Base-by-base conservation (phyloP, 2,329 filamentous ascomycete genomes). In the Penicillium sp. region DNA sequence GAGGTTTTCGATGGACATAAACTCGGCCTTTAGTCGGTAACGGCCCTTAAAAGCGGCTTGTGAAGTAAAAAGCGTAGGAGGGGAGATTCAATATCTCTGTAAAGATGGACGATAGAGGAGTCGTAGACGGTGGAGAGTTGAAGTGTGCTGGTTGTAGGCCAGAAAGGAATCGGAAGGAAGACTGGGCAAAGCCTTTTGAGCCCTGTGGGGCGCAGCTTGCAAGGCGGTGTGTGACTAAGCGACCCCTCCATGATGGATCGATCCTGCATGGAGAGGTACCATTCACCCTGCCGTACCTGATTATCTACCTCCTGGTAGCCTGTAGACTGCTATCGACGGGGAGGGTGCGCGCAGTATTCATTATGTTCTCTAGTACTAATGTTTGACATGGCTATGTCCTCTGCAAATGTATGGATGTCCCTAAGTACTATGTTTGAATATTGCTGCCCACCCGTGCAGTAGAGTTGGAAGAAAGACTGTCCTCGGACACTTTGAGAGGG, bases 1-100 rank as follows among this genome's bases (percentile, higher is more conserved):
- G 78, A 94, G 86, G 83, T 94, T 94, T 90, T 93, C 87, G 87
- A 93, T 93, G 84, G 88, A 93, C 88, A 93, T 93, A 90, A 89
- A 90, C 85, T 86, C 84, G 84, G 78, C 79, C 81, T 83, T 83
- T 80, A 68, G 69, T 74, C 77, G 78, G 66, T 68, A 70, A 71
- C 62, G 60, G 60, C 60, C 63, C 72, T 69, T 67, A 67, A 67
- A 68, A 61, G 65, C 61, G 61, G 62, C 48, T 61, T 58, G 55
- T 57, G 59, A 61, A 57, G 63, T 53, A 56, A 50, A 57, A 49
- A 51, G 56, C 35, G 35, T 38, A 51, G 52, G 18, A 50, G 52
- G 49, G 35, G 65, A 69, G 63, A 66, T 57, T 60, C 48, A 58
- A 48, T 53, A 63, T 67, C 64, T 67, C 64, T 63, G 47, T 38